Conservation (phyloP, 805 yeast genomes). For the Helenozyma baotianmanensis region DNA sequence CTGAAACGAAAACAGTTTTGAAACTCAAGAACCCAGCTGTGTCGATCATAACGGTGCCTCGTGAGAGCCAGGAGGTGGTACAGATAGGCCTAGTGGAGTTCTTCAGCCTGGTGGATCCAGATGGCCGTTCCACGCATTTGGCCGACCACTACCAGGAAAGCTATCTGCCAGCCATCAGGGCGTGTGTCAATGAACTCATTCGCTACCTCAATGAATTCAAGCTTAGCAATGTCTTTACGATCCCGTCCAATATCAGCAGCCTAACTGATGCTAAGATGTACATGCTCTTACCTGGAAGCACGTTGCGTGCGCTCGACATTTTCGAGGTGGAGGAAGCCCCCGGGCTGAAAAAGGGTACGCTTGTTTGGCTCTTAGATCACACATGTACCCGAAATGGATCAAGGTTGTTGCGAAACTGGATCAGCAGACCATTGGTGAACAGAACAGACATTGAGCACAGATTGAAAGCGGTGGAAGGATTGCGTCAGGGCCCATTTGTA, state of each 20-base stretch:
- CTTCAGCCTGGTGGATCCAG: constrained; percentile 19
- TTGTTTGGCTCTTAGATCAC: constrained; percentile 76
- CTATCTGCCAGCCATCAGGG: constrained; percentile 19
- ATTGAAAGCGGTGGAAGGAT: constrained; percentile 46
- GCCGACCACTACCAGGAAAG: constrained; percentile 22
- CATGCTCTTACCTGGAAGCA: constrained; percentile 58
- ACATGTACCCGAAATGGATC: constrained; percentile 77
- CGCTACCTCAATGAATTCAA: constrained; percentile 59
- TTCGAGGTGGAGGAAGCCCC: constrained; percentile 60
- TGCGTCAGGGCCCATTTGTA: constrained; percentile 21
- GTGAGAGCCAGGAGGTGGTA: constrained; percentile 3
- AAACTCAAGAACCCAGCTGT: constrained; percentile 15
- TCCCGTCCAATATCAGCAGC: constrained; percentile 45
- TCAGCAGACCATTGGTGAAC: constrained; percentile 63
- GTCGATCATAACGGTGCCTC: constrained; percentile 4
- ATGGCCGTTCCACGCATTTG: constrained; percentile 14
- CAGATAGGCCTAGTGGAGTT: constrained; percentile 20
- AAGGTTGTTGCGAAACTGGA: constrained; percentile 66
- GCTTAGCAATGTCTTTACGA: constrained; percentile 51
- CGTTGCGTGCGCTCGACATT: constrained; percentile 70
- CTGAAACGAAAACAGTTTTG: constrained; percentile 26
- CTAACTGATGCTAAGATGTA: constrained; percentile 48
- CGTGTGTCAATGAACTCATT: constrained; percentile 44
- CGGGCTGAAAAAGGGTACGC: constrained; percentile 55
- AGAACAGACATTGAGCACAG: constrained; percentile 55